phyloP scores from a whole-genome alignment of 2,329 filamentous ascomycete species.

The Colletotrichum karsti region DNA sequence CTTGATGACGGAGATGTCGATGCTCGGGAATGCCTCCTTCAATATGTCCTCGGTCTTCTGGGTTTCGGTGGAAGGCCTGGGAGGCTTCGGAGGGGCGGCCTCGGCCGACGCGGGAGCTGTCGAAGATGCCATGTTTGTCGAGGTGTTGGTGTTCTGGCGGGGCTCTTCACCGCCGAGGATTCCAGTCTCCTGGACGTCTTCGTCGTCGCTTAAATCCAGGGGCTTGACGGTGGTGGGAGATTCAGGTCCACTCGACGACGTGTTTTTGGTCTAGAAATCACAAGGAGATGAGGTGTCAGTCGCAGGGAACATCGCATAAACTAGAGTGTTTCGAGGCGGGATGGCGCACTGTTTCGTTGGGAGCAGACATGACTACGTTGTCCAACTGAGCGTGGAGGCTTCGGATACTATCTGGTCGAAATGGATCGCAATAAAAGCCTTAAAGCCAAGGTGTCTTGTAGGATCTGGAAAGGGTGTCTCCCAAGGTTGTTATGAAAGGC shows the following conservation, averaged over 20 bases:
- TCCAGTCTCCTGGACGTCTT: constrained; percentile 71
- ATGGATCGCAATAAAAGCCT: constrained; percentile 3
- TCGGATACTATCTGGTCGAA: neutral
- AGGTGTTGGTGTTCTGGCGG: constrained; percentile 34
- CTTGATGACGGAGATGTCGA: constrained; percentile 83
- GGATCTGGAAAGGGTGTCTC: neutral
- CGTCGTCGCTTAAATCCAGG: constrained; percentile 72
- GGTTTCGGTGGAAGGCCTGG: constrained; percentile 80
- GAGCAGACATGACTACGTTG: constrained; percentile 49
- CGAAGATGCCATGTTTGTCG: constrained; percentile 43
- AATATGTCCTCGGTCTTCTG: constrained; percentile 89
- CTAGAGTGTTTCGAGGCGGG: constrained; percentile 30
- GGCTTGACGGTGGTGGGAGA: constrained; percentile 73
- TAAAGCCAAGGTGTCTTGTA: neutral
- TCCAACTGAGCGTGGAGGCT: neutral
- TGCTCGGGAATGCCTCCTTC: constrained; percentile 90
- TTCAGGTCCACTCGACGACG: constrained; percentile 58
- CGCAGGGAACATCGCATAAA: constrained; percentile 29
- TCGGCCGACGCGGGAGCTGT: constrained; percentile 41
- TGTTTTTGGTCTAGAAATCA: constrained; percentile 50
- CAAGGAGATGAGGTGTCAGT: constrained; percentile 22
- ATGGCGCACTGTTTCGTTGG: constrained; percentile 52
- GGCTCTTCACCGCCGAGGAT: constrained; percentile 53
- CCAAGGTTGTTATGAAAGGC: constrained; percentile 24
- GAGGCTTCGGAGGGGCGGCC: constrained; percentile 77